phyloP scores from a whole-genome alignment of 257 asterid species.

The Solanum appendiculatum region DNA sequence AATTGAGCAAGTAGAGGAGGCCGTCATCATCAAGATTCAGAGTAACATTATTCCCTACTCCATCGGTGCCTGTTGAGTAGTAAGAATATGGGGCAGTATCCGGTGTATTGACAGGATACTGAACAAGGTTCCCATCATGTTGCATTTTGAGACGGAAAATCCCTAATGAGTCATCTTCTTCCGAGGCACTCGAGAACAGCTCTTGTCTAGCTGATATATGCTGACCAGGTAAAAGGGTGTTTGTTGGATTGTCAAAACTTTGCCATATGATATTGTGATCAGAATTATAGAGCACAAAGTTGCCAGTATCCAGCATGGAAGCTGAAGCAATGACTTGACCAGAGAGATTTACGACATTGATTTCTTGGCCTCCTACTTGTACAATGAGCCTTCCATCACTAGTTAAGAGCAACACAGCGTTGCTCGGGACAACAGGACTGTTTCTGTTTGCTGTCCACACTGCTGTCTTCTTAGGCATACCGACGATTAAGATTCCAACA shows the following conservation, averaged over 20 bases:
- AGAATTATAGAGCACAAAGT: slow-evolving; percentile 33
- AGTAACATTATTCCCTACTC: slow-evolving; percentile 6
- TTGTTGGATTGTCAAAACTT: slow-evolving; percentile 40
- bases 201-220: neutral
- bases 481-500: slow-evolving; percentile 1
- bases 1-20: slow-evolving; percentile 35
- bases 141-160: slow-evolving; percentile 33
- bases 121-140: slow-evolving; percentile 37
- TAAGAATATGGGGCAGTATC: slow-evolving; percentile 4
- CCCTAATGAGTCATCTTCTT: slow-evolving; percentile 15
- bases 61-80: neutral
- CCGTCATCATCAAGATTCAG: slow-evolving; percentile 27
- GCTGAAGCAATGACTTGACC: slow-evolving; percentile 12
- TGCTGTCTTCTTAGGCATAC: neutral
- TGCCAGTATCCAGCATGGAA: slow-evolving; percentile 38
- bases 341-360: neutral
- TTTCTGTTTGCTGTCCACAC: slow-evolving; percentile 25
- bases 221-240: slow-evolving; percentile 35
- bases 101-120: slow-evolving; percentile 13
- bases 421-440: neutral
- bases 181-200: slow-evolving; percentile 33
- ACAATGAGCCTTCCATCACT: slow-evolving; percentile 25
- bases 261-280: slow-evolving; percentile 28
- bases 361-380: neutral
- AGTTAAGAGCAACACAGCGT: slow-evolving; percentile 5